Evolutionary conservation across 2,329 filamentous ascomycete species (phyloP).

Genomic region (Xylaria sp.): DNA sequence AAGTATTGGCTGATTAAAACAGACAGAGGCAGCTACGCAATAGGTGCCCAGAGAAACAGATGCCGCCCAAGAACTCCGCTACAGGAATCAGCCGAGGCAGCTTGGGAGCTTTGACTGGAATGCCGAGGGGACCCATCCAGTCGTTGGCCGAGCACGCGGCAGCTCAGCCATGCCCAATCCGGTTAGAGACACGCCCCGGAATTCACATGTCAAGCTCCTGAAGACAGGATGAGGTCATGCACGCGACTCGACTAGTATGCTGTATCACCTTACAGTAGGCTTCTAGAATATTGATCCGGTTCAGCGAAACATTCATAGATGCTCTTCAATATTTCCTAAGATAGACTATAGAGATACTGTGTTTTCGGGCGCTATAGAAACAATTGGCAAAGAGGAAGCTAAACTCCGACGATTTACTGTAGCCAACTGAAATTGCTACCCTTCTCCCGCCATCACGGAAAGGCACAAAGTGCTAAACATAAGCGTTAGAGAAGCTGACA

Average conservation of each 20-base stretch:
- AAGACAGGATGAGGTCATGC: slow-evolving; percentile 44
- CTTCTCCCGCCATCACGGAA: not conserved
- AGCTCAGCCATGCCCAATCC: slow-evolving; percentile 27
- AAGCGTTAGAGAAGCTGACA: not conserved
- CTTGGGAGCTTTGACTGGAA: slow-evolving; percentile 45
- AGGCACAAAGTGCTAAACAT: not conserved
- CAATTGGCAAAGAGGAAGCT: not conserved
- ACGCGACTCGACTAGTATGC: slow-evolving; percentile 29
- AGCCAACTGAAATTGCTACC: not conserved
- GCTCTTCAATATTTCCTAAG: not conserved
- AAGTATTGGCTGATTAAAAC: slow-evolving; percentile 32
- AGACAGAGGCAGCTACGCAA: slow-evolving; percentile 14
- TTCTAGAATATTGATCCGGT: not conserved
- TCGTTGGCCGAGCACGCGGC: slow-evolving; percentile 29
- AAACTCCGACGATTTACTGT: not conserved
- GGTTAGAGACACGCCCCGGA: slow-evolving; percentile 29
- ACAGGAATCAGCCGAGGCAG: slow-evolving; percentile 48
- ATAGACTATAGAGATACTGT: not conserved
- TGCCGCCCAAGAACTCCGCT: slow-evolving; percentile 44
- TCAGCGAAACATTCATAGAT: not conserved
- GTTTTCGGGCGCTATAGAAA: not conserved
- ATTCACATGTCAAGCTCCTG: slow-evolving; percentile 47
- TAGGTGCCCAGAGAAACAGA: slow-evolving; percentile 26
- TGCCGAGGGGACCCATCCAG: slow-evolving; percentile 44
- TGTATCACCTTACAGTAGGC: not conserved